Evolutionary conservation across 2,329 filamentous ascomycete genomes (phyloP), one percentile per base, ranked within the genome.

Genomic region (Pseudocercospora eumusae): DNA sequence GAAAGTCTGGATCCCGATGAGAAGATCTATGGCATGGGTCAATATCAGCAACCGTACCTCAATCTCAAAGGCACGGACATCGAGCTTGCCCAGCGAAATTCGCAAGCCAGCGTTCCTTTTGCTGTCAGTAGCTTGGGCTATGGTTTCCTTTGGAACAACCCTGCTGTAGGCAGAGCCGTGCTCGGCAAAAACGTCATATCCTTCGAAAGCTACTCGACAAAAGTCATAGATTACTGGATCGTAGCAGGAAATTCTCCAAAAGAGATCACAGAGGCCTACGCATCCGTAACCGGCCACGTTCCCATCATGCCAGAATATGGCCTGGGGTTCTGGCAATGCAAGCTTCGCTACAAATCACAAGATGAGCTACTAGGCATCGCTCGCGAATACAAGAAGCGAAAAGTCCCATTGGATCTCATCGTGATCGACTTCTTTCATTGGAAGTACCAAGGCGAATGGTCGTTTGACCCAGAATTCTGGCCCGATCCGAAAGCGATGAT

Each of bases 271-370:
- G 76, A 84, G 62, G 77, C 81, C 0, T 89, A 88, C 66, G 81
- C 82, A 0, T 73, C 74, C 3, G 83, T 79, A 1, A 86, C 86
- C 0, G 86, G 86, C 0, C 81, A 78, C 33, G 84, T 83, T 0
- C 86, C 87, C 0, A 84, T 85, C 81, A 88, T 89, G 86, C 87
- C 86, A 1, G 86, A 88, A 66, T 88, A 87, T 67, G 86, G 86
- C 0, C 78, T 89, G 0, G 86, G 86, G 0, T 89, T 88, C 70
- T 88, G 86, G 86, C 86, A 89, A 70, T 88, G 85, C 73, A 88
- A 87, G 73, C 75, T 88, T 10, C 79, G 86, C 0, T 89, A 89
- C 66, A 83, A 85, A 72, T 88, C 83, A 0, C 87, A 89, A 68
- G 85, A 88, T 18, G 85, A 89, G 69, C 70, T 88, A 0, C 77